Percentiles rank a stretch among this genome's conserved stretches.
Conservation (phyloP, 805 yeast species). For the Myxozyma monticola region DNA sequence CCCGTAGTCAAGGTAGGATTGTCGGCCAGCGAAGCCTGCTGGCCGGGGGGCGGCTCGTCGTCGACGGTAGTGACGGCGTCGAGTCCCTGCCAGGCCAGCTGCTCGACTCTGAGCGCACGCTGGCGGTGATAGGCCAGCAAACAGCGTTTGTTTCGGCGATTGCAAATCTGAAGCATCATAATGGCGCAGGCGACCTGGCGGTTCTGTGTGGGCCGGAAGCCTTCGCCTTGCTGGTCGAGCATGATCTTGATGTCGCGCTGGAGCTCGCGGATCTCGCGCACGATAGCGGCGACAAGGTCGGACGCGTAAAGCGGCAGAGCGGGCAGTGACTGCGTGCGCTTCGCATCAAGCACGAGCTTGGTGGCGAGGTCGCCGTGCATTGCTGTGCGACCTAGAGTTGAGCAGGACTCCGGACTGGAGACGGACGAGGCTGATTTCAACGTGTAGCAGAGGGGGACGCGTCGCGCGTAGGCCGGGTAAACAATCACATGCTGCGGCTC, state of each 20-base stretch:
- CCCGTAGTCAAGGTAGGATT: constrained; percentile 15
- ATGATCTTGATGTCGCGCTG: constrained; percentile 50
- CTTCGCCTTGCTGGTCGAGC: constrained; percentile 33
- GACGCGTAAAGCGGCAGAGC: constrained; percentile 69
- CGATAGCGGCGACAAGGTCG: constrained; percentile 65
- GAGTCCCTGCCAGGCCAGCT: constrained; percentile 33
- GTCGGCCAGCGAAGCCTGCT: constrained; percentile 42
- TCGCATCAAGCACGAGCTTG: constrained; percentile 82
- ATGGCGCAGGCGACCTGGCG: constrained; percentile 40
- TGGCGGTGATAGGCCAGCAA: constrained; percentile 76
- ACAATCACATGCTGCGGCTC: too few relatives aligned
- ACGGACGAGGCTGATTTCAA: background rate
- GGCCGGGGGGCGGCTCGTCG: too few relatives aligned
- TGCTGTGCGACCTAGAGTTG: background rate
- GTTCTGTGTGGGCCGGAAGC: constrained; percentile 34
- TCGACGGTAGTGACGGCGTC: constrained; percentile 32
- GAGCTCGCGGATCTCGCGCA: constrained; percentile 61
- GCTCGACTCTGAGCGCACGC: constrained; percentile 63
- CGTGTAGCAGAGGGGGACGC: background rate
- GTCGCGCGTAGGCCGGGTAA: background rate
- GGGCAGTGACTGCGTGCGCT: constrained; percentile 67
- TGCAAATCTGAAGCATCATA: constrained; percentile 69
- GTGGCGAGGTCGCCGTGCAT: constrained; percentile 92
- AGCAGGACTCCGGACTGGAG: background rate
- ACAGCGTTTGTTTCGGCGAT: constrained; percentile 88